Base-by-base conservation (phyloP, 352 stramenopile species). In the Phytopythium delawarense region DNA sequence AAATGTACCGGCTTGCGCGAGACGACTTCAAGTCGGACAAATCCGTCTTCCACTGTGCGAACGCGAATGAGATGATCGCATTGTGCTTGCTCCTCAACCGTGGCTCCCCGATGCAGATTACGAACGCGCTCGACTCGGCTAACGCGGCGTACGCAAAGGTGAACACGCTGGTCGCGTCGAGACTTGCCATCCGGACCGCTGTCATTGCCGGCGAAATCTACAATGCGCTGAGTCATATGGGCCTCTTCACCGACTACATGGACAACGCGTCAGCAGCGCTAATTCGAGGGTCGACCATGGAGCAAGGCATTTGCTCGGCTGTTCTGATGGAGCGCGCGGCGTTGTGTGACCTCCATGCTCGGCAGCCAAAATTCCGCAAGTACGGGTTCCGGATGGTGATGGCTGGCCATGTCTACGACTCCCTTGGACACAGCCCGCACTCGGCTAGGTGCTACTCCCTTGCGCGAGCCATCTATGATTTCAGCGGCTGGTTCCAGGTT, bases 1-100 rank as follows among this genome's bases (percentile, higher is more conserved):
- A 91, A 62, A 97, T 93, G 85, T 97, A 97, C 69, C 80, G 88
- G 8, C 81, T 97, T 34, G 91, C 87, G 28, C 78, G 91, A 18
- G 91, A 97, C 56, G 91, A 97, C 70, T 97, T 91, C 64, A 96
- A 94, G 62, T 90, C 83, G 12, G 88, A 97, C 74, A 94, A 93
- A 72, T 92, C 87, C 13, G 52, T 89, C 34, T 75, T 91, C 45
- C 88, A 97, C 50, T 85, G 76, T 44, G 88, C 84, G 2, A 88
- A 92, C 63, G 84, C 84, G 2, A 94, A 94, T 67, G 87, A 97
- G 60, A 92, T 93, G 87, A 95, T 97, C 60, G 86, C 88, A 21
- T 40, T 96, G 21, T 95, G 86, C 50, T 63, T 93, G 48, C 69
- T 96, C 34, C 60, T 96, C 21, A 90, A 78, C 1, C 89, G 88